A percentile compares a stretch with the other conserved stretches of the same genome.
Conservation (phyloP, 108 stramenopile species). For the Cyclotella distinguenda region DNA sequence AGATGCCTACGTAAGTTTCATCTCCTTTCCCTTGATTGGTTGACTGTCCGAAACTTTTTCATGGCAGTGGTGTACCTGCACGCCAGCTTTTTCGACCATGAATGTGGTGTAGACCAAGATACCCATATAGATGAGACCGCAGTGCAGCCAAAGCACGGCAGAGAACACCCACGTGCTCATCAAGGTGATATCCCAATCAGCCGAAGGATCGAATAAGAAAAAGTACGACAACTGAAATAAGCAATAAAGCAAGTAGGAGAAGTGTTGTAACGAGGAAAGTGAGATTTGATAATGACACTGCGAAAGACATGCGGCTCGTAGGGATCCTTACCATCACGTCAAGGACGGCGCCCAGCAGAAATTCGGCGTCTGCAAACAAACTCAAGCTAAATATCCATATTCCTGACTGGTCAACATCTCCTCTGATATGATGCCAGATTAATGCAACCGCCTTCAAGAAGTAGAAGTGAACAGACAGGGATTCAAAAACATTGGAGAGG, state of each 20-base stretch:
- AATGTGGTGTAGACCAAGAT: too few species aligned
- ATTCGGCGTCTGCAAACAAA: slow-evolving; percentile 9
- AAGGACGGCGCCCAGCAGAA: slow-evolving; percentile 16
- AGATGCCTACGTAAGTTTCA: too few species aligned
- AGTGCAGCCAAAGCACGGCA: slow-evolving; percentile 4
- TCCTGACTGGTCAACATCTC: not conserved
- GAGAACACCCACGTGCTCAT: not conserved
- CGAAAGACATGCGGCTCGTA: too few species aligned
- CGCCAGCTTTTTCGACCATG: too few species aligned
- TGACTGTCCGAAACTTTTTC: too few species aligned
- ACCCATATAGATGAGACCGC: slow-evolving; percentile 9
- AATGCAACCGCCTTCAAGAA: slow-evolving; percentile 9
- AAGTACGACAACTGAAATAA: slow-evolving; percentile 12
- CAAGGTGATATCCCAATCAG: slow-evolving; percentile 10
- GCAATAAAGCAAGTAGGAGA: not conserved
- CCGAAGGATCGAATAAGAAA: slow-evolving; percentile 12
- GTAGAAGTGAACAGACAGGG: slow-evolving; percentile 22
- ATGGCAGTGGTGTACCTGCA: too few species aligned
- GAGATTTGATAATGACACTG: too few species aligned
- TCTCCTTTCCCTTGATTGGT: too few species aligned
- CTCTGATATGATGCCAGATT: not conserved
- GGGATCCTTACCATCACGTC: slow-evolving; percentile 18
- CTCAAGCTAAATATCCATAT: not conserved
- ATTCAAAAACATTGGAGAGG: slow-evolving; percentile 18
- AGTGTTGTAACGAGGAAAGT: not conserved